Conservation (phyloP, 371 early-diverging fungal species). For the Basidiobolus meristosporus region DNA sequence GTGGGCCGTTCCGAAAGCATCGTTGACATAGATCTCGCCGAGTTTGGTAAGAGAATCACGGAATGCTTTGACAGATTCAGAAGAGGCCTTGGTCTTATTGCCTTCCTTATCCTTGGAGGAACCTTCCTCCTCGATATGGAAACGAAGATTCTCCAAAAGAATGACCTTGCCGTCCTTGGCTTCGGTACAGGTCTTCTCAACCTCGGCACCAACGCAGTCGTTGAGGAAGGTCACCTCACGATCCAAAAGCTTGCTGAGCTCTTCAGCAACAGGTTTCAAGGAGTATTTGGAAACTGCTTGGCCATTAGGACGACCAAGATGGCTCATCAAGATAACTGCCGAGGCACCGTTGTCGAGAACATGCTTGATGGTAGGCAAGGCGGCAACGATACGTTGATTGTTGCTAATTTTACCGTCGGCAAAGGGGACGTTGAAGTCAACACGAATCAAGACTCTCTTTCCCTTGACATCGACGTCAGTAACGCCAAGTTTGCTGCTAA, state of each 20-base stretch:
- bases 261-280: slow-evolving; percentile 80
- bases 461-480: slow-evolving; percentile 65
- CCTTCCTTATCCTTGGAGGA: slow-evolving; percentile 77
- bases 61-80: slow-evolving; percentile 66
- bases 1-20: slow-evolving; percentile 98
- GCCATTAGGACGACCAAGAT: slow-evolving; percentile 97
- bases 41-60: slow-evolving; percentile 77
- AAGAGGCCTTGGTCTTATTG: slow-evolving; percentile 76
- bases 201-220: slow-evolving; percentile 84
- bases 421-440: slow-evolving; percentile 98
- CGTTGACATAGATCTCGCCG: slow-evolving; percentile 95
- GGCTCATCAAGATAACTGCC: slow-evolving; percentile 90
- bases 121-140: slow-evolving; percentile 98
- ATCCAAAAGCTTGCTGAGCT: slow-evolving; percentile 60
- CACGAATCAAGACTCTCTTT: slow-evolving; percentile 90
- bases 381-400: slow-evolving; percentile 93
- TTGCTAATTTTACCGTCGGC: slow-evolving; percentile 81
- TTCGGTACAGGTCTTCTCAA: slow-evolving; percentile 61
- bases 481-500: slow-evolving; percentile 65
- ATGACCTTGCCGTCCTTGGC: slow-evolving; percentile 66
- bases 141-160: slow-evolving; percentile 94
- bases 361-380: slow-evolving; percentile 88
- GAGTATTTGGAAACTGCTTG: slow-evolving; percentile 73
- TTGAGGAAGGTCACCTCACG: slow-evolving; percentile 79
- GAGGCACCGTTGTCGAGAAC: slow-evolving; percentile 72